Evolutionary conservation across 805 yeast species (phyloP), one percentile per base, ranked within the genome.

Genomic region (Millerago galiae): DNA sequence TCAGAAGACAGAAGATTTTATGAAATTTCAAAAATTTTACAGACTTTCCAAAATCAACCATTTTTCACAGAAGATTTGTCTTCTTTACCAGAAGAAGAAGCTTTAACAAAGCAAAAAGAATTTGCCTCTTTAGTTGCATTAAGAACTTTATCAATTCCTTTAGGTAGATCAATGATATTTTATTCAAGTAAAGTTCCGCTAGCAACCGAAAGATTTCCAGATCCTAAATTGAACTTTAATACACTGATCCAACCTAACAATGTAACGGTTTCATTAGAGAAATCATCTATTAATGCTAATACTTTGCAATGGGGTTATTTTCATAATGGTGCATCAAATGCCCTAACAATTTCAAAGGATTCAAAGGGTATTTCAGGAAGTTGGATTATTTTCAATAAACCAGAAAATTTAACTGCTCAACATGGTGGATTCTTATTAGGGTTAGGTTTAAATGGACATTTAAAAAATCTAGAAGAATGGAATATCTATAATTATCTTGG

Each of bases 381-480:
- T 52, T 91, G 98, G 98, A 84, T 91, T 30, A 83, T 83, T 1
- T 88, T 85, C 58, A 87, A 87, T 52, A 83, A 81, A 51, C 96
- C 96, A 0, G 72, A 74, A 1, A 71, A 66, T 5, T 59, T 84
- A 27, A 79, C 77, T 51, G 75, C 95, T 0, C 90, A 86, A 47
- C 96, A 90, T 66, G 97, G 96, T 17, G 99, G 99, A 0, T 89
- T 93, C 52, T 62, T 93, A n/a, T 63, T 88, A 15, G 99, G 97
- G 0, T 67, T 93, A 21, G 99, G 99, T 0, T 65, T 93, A 26
- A 87, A 87, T 62, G 98, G 98, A 0, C 96, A 90, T 58, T 64
- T 93, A 53, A 79, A 75, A 43, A 71, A 72, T 34, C 64, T 93
- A 21, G 98, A 91, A 55, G 96, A 93, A 60, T 93, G 98, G 97